A percentile compares a stretch with the other conserved stretches of the same genome.
phyloP scores from a whole-genome alignment of 2,329 filamentous ascomycete genomes.

The Ophiostoma perfectum region DNA sequence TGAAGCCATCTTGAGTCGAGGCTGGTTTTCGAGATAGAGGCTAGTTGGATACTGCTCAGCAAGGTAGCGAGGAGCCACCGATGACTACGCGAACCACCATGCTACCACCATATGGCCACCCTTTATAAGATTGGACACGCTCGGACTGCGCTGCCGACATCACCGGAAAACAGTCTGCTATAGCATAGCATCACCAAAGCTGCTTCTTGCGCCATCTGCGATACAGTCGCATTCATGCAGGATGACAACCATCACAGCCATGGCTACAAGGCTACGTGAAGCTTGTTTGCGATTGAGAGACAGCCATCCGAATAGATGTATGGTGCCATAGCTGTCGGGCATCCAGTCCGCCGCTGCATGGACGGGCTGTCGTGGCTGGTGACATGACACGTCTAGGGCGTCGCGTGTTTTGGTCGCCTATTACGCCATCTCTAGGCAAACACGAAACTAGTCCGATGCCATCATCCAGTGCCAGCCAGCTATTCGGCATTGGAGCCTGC shows the following conservation, averaged over 20 bases:
- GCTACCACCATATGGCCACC: too few species aligned
- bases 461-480: too few species aligned
- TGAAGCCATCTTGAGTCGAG: not conserved
- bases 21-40: too few species aligned
- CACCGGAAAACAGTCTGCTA: not conserved
- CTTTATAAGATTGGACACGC: too few species aligned
- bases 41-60: too few species aligned
- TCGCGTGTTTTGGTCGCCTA: constrained; percentile 4
- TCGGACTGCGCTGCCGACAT: too few species aligned
- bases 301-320: not conserved
- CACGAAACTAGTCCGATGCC: too few species aligned
- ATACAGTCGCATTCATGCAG: constrained; percentile 1
- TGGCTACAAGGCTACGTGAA: not conserved
- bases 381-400: constrained; percentile 7
- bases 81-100: too few species aligned
- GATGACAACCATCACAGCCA: not conserved
- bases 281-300: not conserved
- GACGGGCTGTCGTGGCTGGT: not conserved
- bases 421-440: not conserved
- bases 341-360: not conserved
- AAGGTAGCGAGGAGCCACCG: too few species aligned
- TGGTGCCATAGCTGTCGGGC: not conserved
- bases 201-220: constrained; percentile 1
- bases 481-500: too few species aligned
- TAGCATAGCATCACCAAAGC: not conserved